These are phyloP conservation scores for Teunomyces lycoperdinae DNA, from an alignment of 805 yeast species.

Conservation along the genomic window DNA sequence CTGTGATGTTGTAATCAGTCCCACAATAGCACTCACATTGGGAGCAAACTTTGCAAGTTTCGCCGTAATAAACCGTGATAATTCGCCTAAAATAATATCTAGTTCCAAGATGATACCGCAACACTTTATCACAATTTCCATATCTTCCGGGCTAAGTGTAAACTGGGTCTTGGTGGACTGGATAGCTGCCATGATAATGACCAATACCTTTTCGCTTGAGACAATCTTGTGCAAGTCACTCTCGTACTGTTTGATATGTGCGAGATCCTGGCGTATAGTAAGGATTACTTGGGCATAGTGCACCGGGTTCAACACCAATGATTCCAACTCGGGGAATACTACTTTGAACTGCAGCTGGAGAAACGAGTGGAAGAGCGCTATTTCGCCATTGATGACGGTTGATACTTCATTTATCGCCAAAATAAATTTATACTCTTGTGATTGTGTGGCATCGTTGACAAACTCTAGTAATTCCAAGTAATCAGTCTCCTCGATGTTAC, in stretches of 20 bases:
- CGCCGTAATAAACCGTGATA: conserved; percentile 54
- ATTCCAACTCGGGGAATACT: conserved; percentile 69
- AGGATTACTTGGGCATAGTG: conserved; percentile 57
- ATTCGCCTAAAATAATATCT: conserved; percentile 36
- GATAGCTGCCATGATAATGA: conserved; percentile 68
- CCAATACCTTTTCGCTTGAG: conserved; percentile 64
- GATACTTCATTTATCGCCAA: conserved; percentile 53
- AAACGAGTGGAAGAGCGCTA: conserved; percentile 45
- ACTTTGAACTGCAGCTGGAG: conserved; percentile 52
- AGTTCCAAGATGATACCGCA: conserved; percentile 49
- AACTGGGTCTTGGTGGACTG: conserved; percentile 42
- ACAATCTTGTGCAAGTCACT: conserved; percentile 41
- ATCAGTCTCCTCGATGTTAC: conserved; percentile 25
- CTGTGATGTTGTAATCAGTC: conserved; percentile 70
- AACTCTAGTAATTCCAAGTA: conserved; percentile 30
- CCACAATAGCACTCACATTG: conserved; percentile 69
- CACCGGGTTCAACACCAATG: conserved; percentile 57
- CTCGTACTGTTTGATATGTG: conserved; percentile 27
- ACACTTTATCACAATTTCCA: conserved; percentile 39
- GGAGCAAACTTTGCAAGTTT: conserved; percentile 70
- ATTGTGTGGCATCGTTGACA: conserved; percentile 24
- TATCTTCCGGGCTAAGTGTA: conserved; percentile 23
- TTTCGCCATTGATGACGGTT: conserved; percentile 54
- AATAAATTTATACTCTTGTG: conserved; percentile 50
- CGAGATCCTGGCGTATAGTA: conserved; percentile 49